phyloP scores from a whole-genome alignment of 2,329 filamentous ascomycete species.

The Grosmannia serpens region DNA sequence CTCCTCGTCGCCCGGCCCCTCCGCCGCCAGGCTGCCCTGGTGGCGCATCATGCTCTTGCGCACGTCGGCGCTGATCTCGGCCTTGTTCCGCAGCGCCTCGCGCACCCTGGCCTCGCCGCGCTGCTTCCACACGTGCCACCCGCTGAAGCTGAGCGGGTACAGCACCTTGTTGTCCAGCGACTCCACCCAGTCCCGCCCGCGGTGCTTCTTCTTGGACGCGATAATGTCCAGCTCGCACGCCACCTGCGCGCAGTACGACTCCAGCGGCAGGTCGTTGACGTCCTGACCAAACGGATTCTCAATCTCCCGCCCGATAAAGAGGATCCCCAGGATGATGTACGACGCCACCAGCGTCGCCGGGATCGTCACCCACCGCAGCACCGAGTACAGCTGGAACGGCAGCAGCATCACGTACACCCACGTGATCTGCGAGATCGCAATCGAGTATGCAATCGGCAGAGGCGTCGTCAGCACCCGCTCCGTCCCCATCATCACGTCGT shows the following conservation, averaged over 20 bases:
- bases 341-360: slow-evolving; percentile 53
- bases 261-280: slow-evolving; percentile 56
- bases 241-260: slow-evolving; percentile 53
- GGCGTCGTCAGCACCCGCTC: slow-evolving; percentile 64
- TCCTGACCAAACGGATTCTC: slow-evolving; percentile 61
- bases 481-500: slow-evolving; percentile 53
- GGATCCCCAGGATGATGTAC: slow-evolving; percentile 62
- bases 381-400: slow-evolving; percentile 56
- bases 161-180: slow-evolving; percentile 25
- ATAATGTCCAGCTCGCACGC: slow-evolving; percentile 54
- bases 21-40: neutral
- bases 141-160: slow-evolving; percentile 30
- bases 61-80: slow-evolving; percentile 18
- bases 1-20: neutral
- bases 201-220: slow-evolving; percentile 40
- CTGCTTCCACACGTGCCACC: slow-evolving; percentile 35
- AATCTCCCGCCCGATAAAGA: slow-evolving; percentile 56
- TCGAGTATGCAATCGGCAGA: slow-evolving; percentile 61
- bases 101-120: slow-evolving; percentile 34
- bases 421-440: slow-evolving; percentile 65
- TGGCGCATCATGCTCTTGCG: slow-evolving; percentile 16
- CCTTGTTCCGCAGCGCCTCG: slow-evolving; percentile 27
- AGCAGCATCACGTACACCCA: slow-evolving; percentile 64
- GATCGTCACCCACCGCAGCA: slow-evolving; percentile 58
- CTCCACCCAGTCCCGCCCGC: slow-evolving; percentile 36